phyloP scores from a whole-genome alignment of 495 filamentous ascomycete genomes.

The Amphirosellinia nigrospora region DNA sequence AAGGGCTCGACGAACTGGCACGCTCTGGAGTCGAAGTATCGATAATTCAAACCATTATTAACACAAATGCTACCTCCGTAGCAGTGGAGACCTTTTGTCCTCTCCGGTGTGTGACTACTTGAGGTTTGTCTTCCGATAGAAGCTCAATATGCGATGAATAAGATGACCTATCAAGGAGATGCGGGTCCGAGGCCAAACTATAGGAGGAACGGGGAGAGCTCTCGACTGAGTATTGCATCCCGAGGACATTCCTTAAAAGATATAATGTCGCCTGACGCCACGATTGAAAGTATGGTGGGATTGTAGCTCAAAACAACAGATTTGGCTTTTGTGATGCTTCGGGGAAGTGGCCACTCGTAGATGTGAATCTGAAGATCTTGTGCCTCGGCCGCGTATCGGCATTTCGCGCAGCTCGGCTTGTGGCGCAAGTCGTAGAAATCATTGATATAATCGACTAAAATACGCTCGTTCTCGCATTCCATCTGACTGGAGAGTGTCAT shows the following conservation, averaged over 20 bases:
- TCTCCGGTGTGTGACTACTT: constrained; percentile 48
- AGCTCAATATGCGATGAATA: constrained; percentile 35
- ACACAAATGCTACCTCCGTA: constrained; percentile 49
- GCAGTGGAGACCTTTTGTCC: constrained; percentile 32
- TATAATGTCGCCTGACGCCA: constrained; percentile 63
- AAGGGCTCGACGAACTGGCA: constrained; percentile 39
- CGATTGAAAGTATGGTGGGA: constrained; percentile 49
- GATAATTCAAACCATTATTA: constrained; percentile 49
- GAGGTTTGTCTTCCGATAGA: constrained; percentile 55
- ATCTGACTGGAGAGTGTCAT: constrained; percentile 28
- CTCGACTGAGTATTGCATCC: constrained; percentile 11
- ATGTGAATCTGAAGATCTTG: constrained; percentile 53
- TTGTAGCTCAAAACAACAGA: constrained; percentile 62
- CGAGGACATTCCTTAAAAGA: constrained; percentile 51
- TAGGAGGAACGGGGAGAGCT: background rate
- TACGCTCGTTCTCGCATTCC: constrained; percentile 42
- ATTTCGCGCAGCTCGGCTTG: constrained; percentile 40
- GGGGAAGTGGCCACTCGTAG: constrained; percentile 69
- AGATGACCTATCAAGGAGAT: constrained; percentile 7
- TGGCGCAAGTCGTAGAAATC: constrained; percentile 22
- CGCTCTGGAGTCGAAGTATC: constrained; percentile 37
- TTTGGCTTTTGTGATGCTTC: constrained; percentile 41
- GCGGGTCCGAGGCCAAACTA: background rate
- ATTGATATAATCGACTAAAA: constrained; percentile 24
- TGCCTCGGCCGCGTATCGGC: constrained; percentile 34